A percentile compares a stretch with the other conserved stretches of the same genome.
Conservation (phyloP, 148 eudicot genomes). For the Rhododendron griersonianum region DNA sequence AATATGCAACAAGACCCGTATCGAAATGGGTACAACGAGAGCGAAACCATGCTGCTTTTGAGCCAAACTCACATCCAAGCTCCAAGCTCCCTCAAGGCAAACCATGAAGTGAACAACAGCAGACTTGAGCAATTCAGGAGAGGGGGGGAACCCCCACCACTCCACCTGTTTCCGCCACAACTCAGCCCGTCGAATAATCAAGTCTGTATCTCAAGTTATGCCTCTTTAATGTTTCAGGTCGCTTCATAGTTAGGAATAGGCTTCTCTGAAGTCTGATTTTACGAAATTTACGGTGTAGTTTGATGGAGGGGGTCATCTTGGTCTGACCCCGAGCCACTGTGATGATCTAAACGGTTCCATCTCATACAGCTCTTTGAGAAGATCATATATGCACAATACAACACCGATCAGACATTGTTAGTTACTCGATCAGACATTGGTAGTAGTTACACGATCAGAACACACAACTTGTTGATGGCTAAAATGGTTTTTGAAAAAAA, state of each 20-base stretch:
- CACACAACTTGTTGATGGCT: background rate
- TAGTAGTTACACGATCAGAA: background rate
- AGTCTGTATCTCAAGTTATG: background rate
- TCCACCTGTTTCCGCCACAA: constrained; percentile 42
- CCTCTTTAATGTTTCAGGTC: constrained; percentile 21
- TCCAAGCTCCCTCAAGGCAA: constrained; percentile 19
- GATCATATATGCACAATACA: background rate
- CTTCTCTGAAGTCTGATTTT: constrained; percentile 49
- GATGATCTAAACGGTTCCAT: background rate
- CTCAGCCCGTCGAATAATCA: constrained; percentile 41
- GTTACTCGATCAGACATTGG: background rate
- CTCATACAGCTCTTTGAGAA: background rate
- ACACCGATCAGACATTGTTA: background rate
- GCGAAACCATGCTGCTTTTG: constrained; percentile 49
- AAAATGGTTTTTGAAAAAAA: background rate
- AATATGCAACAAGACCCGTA: constrained; percentile 27
- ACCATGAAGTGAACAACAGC: constrained; percentile 7
- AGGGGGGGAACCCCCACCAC: constrained; percentile 19
- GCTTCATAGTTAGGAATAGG: constrained; percentile 41
- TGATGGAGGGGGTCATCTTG: background rate
- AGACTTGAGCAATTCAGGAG: constrained; percentile 10
- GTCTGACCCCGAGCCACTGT: background rate
- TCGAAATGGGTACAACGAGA: constrained; percentile 34
- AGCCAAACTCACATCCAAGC: constrained; percentile 64
- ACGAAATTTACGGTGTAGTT: background rate